Conservation (phyloP, 768 basidiomycete species). For the Kwoniella mangroviensis region DNA sequence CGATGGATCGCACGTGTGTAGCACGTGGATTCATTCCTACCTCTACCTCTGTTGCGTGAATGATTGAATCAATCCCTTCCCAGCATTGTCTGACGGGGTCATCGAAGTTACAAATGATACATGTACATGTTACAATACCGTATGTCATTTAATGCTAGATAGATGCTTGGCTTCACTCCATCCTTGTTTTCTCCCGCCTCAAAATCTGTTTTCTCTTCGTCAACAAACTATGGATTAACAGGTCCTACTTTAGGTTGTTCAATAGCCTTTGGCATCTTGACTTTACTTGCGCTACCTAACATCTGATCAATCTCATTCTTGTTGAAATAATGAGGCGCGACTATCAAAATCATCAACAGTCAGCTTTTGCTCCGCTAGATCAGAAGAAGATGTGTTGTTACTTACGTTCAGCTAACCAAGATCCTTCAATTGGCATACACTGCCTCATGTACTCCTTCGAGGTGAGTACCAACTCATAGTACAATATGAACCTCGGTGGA, state of each 20-base stretch:
- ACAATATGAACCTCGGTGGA: slow-evolving; percentile 83
- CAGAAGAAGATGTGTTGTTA: slow-evolving; percentile 21
- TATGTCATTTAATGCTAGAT: no score
- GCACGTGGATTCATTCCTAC: not conserved
- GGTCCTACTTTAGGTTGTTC: slow-evolving; percentile 51
- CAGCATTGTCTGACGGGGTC: no score
- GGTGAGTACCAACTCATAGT: slow-evolving; percentile 97
- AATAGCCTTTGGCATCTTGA: slow-evolving; percentile 90
- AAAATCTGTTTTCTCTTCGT: no score
- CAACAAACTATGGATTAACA: slow-evolving; percentile 22
- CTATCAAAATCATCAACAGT: slow-evolving; percentile 58
- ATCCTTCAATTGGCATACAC: slow-evolving; percentile 96
- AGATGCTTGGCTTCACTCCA: no score
- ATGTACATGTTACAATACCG: no score
- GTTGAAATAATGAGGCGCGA: slow-evolving; percentile 97
- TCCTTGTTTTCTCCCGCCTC: no score
- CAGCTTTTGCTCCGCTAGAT: slow-evolving; percentile 6
- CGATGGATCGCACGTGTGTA: not conserved
- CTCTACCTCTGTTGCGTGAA: no score
- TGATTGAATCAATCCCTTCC: no score
- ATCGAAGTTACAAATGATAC: no score
- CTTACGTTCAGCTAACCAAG: slow-evolving; percentile 88
- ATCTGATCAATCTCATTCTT: slow-evolving; percentile 57
- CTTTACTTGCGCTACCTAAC: slow-evolving; percentile 57
- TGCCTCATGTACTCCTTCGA: slow-evolving; percentile 97